Evolutionary conservation across 306 rosid genomes (phyloP).

Genomic region (Pyrus communis): DNA sequence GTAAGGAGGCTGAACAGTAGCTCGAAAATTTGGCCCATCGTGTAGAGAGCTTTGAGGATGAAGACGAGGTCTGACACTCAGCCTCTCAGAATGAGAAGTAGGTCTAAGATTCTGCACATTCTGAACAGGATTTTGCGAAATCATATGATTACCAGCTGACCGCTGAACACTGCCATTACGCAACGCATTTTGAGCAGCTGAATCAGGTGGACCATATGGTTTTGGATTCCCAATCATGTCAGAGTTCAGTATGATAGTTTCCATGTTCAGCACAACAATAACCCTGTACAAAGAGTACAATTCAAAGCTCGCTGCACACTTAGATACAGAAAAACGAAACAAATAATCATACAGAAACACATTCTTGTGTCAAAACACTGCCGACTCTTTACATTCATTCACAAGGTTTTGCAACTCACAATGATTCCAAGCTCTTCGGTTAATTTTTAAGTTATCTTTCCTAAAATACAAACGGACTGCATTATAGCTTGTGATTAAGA

Average conservation of each 20-base stretch:
- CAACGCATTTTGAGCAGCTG: slow-evolving; percentile 26
- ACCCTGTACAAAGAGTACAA: slow-evolving; percentile 43
- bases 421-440: background rate
- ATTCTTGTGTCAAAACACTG: background rate
- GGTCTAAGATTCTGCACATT: slow-evolving; percentile 55
- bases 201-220: slow-evolving; percentile 31
- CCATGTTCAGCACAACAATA: slow-evolving; percentile 74
- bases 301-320: background rate
- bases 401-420: background rate
- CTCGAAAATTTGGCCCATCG: slow-evolving; percentile 40
- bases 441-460: background rate
- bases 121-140: slow-evolving; percentile 27
- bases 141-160: slow-evolving; percentile 24
- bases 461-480: background rate
- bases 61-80: background rate
- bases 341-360: background rate
- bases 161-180: slow-evolving; percentile 23
- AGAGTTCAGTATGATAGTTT: slow-evolving; percentile 65
- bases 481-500: background rate
- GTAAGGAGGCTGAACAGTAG: slow-evolving; percentile 79
- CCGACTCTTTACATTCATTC: background rate
- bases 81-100: slow-evolving; percentile 45
- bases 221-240: slow-evolving; percentile 79
- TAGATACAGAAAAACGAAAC: background rate
- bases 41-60: background rate